Evolutionary conservation across 345 rosid genomes (phyloP).

Genomic region (Dipteronia dyeriana): DNA sequence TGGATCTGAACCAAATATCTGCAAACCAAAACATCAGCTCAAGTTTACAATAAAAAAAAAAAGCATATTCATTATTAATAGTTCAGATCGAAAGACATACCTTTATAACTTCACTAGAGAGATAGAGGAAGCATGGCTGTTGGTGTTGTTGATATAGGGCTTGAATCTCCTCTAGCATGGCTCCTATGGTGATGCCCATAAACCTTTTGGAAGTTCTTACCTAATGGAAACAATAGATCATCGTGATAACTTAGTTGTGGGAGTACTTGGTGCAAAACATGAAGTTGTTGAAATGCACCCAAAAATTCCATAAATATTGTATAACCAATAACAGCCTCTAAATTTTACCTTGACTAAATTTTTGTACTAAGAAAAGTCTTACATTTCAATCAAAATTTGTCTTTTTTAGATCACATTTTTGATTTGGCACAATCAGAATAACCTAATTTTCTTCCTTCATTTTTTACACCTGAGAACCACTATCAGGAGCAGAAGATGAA

Average conservation of each 20-base stretch:
- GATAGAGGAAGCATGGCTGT: conserved; percentile 98
- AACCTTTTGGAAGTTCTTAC: conserved; percentile 94
- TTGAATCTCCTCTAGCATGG: conserved; percentile 91
- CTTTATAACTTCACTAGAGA: conserved; percentile 98
- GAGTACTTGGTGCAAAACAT: background rate
- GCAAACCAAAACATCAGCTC: conserved; percentile 32
- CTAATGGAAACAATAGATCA: conserved; percentile 41
- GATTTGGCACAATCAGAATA: background rate
- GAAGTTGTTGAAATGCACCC: background rate
- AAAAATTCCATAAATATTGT: background rate
- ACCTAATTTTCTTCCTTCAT: background rate
- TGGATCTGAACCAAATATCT: conserved; percentile 98
- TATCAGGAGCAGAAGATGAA: background rate
- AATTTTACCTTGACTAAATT: too few species aligned
- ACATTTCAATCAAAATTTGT: background rate
- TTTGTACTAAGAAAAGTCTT: background rate
- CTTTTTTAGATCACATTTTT: background rate
- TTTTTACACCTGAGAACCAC: background rate
- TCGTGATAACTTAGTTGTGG: background rate
- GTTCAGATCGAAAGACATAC: conserved; percentile 33
- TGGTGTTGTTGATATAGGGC: conserved; percentile 87
- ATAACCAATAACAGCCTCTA: background rate
- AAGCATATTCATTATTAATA: background rate
- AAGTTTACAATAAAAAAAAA: conserved; percentile 6
- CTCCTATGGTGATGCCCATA: conserved; percentile 93